A percentile compares a stretch with the other conserved stretches of the same genome.
Conservation (phyloP, 306 rosid genomes). For the Urtica urens region DNA sequence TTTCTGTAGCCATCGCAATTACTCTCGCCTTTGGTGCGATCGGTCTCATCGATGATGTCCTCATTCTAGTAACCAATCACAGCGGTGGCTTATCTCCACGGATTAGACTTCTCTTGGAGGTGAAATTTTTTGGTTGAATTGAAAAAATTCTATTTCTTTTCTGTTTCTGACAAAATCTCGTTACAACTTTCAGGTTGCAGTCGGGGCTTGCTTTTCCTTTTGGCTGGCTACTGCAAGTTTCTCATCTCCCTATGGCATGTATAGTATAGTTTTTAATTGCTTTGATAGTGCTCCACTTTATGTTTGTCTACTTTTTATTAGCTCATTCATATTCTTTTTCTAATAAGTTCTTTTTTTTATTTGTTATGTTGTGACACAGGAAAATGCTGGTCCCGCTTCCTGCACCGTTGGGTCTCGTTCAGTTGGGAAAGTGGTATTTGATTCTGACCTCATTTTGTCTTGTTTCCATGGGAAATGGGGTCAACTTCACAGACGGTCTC, state of each 20-base stretch:
- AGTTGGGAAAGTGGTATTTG: conserved; percentile 61
- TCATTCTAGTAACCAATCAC: conserved; percentile 43
- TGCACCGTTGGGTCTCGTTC: conserved; percentile 59
- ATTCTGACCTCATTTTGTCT: conserved; percentile 70
- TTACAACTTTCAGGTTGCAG: conserved; percentile 57
- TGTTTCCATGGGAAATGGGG: conserved; percentile 83
- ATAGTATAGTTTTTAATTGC: no score
- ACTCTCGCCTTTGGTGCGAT: conserved; percentile 84
- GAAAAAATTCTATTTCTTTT: background rate
- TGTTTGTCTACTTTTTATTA: conserved; percentile 84
- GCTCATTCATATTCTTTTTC: conserved; percentile 56
- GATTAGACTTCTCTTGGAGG: conserved; percentile 54
- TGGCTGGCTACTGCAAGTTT: conserved; percentile 65
- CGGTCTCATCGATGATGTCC: conserved; percentile 65
- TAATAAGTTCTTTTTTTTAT: no score
- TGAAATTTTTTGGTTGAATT: conserved; percentile 18
- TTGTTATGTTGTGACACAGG: conserved; percentile 55
- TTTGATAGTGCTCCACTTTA: no score
- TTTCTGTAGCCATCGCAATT: conserved; percentile 52
- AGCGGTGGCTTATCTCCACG: conserved; percentile 48
- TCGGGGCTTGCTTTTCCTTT: conserved; percentile 69
- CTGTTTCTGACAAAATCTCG: conserved; percentile 8
- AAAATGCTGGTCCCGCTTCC: conserved; percentile 81
- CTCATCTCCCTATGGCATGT: conserved; percentile 97
- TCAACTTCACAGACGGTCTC: conserved; percentile 74